Evolutionary conservation across 2,329 filamentous ascomycete species (phyloP).

Genomic region (Penicillium brasilianum): DNA sequence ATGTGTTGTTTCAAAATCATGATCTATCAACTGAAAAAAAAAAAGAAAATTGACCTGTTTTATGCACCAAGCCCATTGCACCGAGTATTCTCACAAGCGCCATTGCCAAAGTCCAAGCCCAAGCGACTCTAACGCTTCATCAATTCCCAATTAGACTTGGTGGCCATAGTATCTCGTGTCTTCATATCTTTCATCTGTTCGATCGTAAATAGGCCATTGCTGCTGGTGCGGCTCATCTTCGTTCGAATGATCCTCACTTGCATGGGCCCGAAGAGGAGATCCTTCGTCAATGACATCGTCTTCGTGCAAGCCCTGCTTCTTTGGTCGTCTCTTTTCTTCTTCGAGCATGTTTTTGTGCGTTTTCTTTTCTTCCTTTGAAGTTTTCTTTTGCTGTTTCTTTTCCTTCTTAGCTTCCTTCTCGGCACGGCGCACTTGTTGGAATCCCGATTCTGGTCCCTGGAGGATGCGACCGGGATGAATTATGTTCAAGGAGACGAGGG

Average conservation of each 20-base stretch:
- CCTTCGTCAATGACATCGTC: background rate
- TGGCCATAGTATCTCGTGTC: background rate
- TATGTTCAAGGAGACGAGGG: slow-evolving; percentile 50
- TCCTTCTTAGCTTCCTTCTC: slow-evolving; percentile 40
- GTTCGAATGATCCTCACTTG: background rate
- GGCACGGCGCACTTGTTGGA: slow-evolving; percentile 45
- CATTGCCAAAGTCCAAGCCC: background rate
- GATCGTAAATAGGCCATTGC: background rate
- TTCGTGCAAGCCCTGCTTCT: background rate
- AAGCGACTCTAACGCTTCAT: too few species aligned
- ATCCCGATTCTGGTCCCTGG: slow-evolving; percentile 47
- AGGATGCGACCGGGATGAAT: slow-evolving; percentile 58
- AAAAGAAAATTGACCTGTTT: background rate
- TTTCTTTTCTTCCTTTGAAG: background rate
- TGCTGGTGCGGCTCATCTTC: background rate
- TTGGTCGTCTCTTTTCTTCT: slow-evolving; percentile 1
- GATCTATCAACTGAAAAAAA: background rate
- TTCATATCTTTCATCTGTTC: background rate
- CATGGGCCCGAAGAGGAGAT: background rate
- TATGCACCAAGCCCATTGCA: background rate
- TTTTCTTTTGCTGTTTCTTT: slow-evolving; percentile 45
- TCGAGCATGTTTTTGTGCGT: background rate
- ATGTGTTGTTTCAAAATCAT: background rate
- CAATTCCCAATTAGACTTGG: background rate
- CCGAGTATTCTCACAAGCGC: background rate